Evolutionary conservation across 305 asterid species (phyloP), one percentile per base, ranked within the genome.

Genomic region (Caryopteris hybrid): DNA sequence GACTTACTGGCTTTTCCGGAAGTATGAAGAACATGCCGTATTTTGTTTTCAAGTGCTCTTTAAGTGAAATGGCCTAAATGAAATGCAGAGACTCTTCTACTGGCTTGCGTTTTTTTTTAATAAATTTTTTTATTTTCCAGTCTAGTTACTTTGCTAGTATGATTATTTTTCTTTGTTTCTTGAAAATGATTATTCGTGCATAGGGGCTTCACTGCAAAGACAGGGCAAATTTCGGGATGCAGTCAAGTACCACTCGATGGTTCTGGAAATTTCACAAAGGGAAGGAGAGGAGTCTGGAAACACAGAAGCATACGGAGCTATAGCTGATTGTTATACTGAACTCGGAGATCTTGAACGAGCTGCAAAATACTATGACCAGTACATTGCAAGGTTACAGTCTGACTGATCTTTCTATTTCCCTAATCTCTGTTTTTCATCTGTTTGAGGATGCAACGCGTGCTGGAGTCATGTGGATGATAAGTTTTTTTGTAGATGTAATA

Each of bases 241-340:
- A 8, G 80, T 94, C 53, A 92, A 87, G 68, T 89, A 86, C 79
- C 99, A 91, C 64, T 75, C 88, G 4, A 79, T 80, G 89, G 99
- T 94, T 79, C 86, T 94, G 47, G 90, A 83, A 34, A 82, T 94
- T 53, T 91, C 98, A 8, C 79, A 80, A 64, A 81, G 88, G 84
- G 96, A 83, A 75, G 96, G 93, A 70, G 98, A 91, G 79, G 90
- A 89, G 51, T 94, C 98, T 10, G 99, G 99, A 29, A 91, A 80
- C 58, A 80, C 97, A 2, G 98, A 94, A 84, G 99, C 99, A 20
- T 91, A 82, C 52, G 99, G 99, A 48, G 98, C 99, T 31, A 94
- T 89, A 84, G 99, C 98, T 39, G 99, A 94, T 82, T 91, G 99
- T 74, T 94, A 94, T 59, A 89, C 98, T 1, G 99, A 94, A 78